These are phyloP conservation scores for Toxoplasma gondii DNA, from an alignment of 169 alveolate genomes.

Conservation along the genomic window DNA sequence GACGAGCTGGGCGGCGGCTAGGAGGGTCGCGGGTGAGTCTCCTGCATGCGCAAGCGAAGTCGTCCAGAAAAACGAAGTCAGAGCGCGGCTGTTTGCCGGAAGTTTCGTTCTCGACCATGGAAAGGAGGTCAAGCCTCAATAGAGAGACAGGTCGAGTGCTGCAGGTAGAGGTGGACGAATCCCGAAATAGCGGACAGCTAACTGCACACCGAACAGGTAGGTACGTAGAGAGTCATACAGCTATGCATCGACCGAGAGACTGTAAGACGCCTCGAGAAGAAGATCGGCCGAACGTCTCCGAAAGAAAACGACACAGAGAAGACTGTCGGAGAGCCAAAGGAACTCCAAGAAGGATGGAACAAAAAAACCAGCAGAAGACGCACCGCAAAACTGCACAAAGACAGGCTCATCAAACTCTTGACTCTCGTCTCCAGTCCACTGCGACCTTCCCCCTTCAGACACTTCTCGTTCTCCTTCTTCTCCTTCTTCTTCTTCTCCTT, in stretches of 20 bases:
- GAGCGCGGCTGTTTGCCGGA: not conserved
- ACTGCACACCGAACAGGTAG: no score
- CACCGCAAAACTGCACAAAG: slow-evolving; percentile 69
- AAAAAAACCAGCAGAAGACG: not conserved
- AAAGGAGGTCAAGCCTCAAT: no score
- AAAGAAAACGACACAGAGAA: no score
- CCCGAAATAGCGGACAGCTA: no score
- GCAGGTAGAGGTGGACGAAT: no score
- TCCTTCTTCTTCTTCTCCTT: not conserved
- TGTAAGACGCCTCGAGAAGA: no score
- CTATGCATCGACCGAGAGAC: no score
- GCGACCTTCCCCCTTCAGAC: not conserved
- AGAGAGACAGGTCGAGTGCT: no score
- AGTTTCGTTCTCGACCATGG: not conserved
- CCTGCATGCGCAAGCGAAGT: not conserved
- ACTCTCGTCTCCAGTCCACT: not conserved
- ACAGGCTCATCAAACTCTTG: slow-evolving; percentile 24
- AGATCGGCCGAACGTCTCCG: no score
- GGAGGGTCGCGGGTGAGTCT: slow-evolving; percentile 27
- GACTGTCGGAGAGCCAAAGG: no score
- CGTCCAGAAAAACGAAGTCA: not conserved
- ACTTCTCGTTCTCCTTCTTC: not conserved
- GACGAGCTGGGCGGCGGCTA: slow-evolving; percentile 54
- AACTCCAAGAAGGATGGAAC: no score
- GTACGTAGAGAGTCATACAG: no score